These are phyloP conservation scores for Cercophora scortea DNA, from an alignment of 495 filamentous ascomycete genomes.

Conservation along the genomic window DNA sequence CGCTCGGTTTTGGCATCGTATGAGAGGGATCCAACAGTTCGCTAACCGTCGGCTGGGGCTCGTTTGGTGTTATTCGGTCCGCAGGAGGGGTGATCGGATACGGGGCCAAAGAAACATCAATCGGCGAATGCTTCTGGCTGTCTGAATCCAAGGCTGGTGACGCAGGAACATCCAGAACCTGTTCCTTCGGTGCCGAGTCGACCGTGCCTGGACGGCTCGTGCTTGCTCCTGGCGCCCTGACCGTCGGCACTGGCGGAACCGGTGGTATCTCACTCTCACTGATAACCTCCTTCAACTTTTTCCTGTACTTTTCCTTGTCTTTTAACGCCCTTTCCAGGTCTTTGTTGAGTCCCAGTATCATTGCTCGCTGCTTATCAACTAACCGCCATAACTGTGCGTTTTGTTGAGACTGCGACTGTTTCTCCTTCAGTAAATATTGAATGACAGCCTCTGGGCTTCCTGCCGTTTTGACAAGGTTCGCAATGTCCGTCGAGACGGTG, in stretches of 20 bases:
- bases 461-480: slow-evolving; percentile 67
- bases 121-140: slow-evolving; percentile 38
- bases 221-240: slow-evolving; percentile 1
- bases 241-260: slow-evolving; percentile 8
- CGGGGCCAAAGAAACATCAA: slow-evolving; percentile 45
- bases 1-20: slow-evolving; percentile 44
- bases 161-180: slow-evolving; percentile 25
- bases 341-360: slow-evolving; percentile 91
- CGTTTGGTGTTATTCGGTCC: slow-evolving; percentile 21
- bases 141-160: slow-evolving; percentile 38
- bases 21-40: slow-evolving; percentile 42
- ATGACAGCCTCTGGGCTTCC: slow-evolving; percentile 88
- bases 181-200: slow-evolving; percentile 19
- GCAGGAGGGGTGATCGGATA: slow-evolving; percentile 51
- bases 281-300: slow-evolving; percentile 72
- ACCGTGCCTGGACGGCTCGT: slow-evolving; percentile 2
- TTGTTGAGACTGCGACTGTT: slow-evolving; percentile 76
- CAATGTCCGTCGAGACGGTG: slow-evolving; percentile 52
- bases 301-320: slow-evolving; percentile 90
- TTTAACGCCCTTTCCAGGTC: slow-evolving; percentile 87
- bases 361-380: slow-evolving; percentile 90
- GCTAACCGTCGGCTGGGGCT: slow-evolving; percentile 23
- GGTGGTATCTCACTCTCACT: slow-evolving; percentile 20
- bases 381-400: slow-evolving; percentile 91
- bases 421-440: slow-evolving; percentile 81